Evolutionary conservation across 108 stramenopile species (phyloP).

Genomic region (Skeletonema tropicum): DNA sequence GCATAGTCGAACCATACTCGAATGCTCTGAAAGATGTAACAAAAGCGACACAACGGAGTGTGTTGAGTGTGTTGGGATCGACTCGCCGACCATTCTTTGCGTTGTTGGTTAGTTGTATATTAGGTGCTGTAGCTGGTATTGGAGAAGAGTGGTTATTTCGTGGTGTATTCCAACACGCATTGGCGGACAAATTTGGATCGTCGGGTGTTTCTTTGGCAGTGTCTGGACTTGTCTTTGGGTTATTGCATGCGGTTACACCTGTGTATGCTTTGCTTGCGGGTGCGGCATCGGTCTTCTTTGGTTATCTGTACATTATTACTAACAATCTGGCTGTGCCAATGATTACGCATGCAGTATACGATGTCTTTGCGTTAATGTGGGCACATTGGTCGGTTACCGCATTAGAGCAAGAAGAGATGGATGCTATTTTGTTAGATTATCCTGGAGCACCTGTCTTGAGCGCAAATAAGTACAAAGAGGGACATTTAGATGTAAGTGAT

Average conservation of each 20-base stretch:
- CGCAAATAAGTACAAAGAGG: neutral
- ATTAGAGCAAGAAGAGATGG: conserved; percentile 49
- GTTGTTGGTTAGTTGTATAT: conserved; percentile 43
- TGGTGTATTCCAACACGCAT: conserved; percentile 71
- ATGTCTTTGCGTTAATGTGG: conserved; percentile 76
- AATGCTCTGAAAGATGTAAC: conserved; percentile 75
- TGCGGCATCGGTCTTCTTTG: conserved; percentile 83
- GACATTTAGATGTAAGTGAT: neutral
- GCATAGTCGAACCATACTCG: conserved; percentile 64
- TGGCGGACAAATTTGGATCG: conserved; percentile 38
- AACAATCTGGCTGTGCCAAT: conserved; percentile 82
- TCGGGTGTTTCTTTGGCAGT: conserved; percentile 48
- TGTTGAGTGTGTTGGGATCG: conserved; percentile 69
- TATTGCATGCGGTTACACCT: conserved; percentile 87
- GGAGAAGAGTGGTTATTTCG: conserved; percentile 93
- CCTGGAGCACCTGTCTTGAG: conserved; percentile 28
- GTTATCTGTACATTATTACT: conserved; percentile 61
- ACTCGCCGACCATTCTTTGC: conserved; percentile 62
- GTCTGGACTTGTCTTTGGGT: conserved; percentile 76
- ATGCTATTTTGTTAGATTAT: conserved; percentile 33
- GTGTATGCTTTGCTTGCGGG: conserved; percentile 78
- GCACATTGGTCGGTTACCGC: conserved; percentile 76
- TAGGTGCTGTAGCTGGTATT: conserved; percentile 80
- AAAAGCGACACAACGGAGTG: conserved; percentile 77
- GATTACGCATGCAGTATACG: conserved; percentile 82